A percentile compares a stretch with the other conserved stretches of the same genome.
phyloP scores from a whole-genome alignment of 805 yeast species.

The Cyberlindnera japonica region DNA sequence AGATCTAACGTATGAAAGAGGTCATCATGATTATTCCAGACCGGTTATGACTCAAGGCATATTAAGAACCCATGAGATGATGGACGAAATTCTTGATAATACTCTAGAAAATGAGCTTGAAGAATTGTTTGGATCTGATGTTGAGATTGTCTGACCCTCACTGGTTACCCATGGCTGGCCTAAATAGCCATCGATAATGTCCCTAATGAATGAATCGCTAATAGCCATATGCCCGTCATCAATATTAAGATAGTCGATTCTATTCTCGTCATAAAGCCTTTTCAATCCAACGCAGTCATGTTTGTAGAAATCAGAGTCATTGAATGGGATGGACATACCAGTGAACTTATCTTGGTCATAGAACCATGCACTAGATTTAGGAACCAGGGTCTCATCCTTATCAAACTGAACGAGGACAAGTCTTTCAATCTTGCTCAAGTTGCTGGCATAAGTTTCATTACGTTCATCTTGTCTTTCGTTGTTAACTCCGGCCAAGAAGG shows the following conservation, averaged over 20 bases:
- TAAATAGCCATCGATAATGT: conserved; percentile 42
- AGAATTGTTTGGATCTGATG: conserved; percentile 24
- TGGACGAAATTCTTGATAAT: conserved; percentile 9
- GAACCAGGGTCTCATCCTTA: conserved; percentile 65
- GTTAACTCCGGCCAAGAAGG: conserved; percentile 60
- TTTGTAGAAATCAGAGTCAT: conserved; percentile 46
- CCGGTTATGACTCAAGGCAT: no score
- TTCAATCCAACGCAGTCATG: conserved; percentile 60
- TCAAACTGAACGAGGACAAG: conserved; percentile 58
- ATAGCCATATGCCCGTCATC: conserved; percentile 66
- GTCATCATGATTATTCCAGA: background rate
- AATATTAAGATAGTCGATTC: conserved; percentile 46
- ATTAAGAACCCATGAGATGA: background rate
- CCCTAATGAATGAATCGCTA: conserved; percentile 45
- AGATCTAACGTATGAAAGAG: background rate
- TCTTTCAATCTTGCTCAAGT: conserved; percentile 42
- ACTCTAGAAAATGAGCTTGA: conserved; percentile 14
- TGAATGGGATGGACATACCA: conserved; percentile 42
- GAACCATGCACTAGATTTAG: conserved; percentile 70
- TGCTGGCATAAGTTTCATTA: conserved; percentile 39
- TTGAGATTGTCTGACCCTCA: conserved; percentile 18
- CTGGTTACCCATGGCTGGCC: conserved; percentile 26
- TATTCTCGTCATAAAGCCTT: conserved; percentile 38
- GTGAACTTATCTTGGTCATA: conserved; percentile 39
- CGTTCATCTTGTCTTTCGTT: conserved; percentile 45